phyloP scores from a whole-genome alignment of 2,329 filamentous ascomycete species.

The Corynespora cassiicola region DNA sequence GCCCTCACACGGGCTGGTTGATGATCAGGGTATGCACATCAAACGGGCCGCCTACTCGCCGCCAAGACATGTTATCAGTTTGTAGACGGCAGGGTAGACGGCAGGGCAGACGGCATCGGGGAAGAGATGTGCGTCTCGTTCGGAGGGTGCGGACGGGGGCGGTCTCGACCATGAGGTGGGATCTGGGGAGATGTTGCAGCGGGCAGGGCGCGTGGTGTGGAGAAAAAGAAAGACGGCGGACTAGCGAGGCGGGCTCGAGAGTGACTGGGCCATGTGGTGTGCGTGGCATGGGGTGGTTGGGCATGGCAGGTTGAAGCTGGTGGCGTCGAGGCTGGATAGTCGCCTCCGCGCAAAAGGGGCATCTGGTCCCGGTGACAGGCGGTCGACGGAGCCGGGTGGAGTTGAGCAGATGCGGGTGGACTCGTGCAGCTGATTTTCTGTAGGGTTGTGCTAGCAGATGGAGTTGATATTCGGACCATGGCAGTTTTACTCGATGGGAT shows the following conservation, averaged over 20 bases:
- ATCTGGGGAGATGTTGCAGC: background rate
- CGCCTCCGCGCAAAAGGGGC: slow-evolving; percentile 1
- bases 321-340: no score
- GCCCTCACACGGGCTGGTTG: no score
- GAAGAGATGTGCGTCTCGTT: background rate
- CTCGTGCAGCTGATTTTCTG: background rate
- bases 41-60: no score
- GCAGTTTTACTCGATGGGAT: slow-evolving; percentile 35
- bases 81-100: slow-evolving; percentile 1
- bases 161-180: slow-evolving; percentile 1
- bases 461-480: slow-evolving; percentile 20
- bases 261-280: no score
- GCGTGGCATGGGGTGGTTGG: no score
- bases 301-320: no score
- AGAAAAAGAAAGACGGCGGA: no score
- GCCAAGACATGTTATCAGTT: background rate
- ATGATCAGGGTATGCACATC: no score
- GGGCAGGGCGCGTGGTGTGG: background rate
- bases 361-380: slow-evolving; percentile 2
- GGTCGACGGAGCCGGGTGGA: no score
- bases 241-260: no score
- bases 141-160: background rate
- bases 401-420: background rate
- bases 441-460: background rate
- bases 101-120: background rate